phyloP scores from a whole-genome alignment of 768 basidiomycete species.

The Austroboletus festivus region DNA sequence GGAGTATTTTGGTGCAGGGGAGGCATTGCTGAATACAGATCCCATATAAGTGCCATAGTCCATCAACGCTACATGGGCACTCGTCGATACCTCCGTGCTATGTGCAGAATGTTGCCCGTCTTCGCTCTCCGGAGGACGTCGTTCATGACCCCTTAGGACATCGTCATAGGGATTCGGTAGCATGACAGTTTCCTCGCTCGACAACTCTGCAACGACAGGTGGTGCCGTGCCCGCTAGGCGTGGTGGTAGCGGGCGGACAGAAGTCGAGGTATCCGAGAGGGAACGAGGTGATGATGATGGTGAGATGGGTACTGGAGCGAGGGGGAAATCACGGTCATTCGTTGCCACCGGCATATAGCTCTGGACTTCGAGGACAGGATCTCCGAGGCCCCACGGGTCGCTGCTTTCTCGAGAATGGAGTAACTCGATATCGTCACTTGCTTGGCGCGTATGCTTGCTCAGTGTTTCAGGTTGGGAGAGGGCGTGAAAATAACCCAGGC shows the following conservation, averaged over 20 bases:
- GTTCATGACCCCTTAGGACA: neutral
- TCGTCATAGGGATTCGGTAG: slow-evolving; percentile 9
- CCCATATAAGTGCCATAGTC: slow-evolving; percentile 28
- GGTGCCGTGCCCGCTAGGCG: slow-evolving; percentile 9
- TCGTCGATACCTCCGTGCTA: slow-evolving; percentile 25
- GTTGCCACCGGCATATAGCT: slow-evolving; percentile 17
- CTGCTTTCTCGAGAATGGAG: slow-evolving; percentile 17
- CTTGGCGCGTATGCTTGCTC: slow-evolving; percentile 19
- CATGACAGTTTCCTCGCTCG: neutral
- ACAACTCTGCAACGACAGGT: neutral
- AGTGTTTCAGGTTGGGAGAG: slow-evolving; percentile 15
- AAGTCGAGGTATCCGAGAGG: slow-evolving; percentile 9
- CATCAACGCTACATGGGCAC: slow-evolving; percentile 29
- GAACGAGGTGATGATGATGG: slow-evolving; percentile 8
- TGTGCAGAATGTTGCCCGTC: slow-evolving; percentile 16
- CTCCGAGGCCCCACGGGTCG: slow-evolving; percentile 12
- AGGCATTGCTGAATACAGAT: slow-evolving; percentile 13
- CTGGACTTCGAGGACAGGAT: slow-evolving; percentile 23
- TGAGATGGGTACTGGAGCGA: slow-evolving; percentile 1
- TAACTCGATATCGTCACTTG: slow-evolving; percentile 30
- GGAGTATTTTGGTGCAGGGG: slow-evolving; percentile 5
- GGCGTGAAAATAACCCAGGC: slow-evolving; percentile 32
- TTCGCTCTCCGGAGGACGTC: slow-evolving; percentile 11
- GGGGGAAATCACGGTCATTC: slow-evolving; percentile 16
- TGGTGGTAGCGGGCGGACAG: slow-evolving; percentile 31